phyloP scores from a whole-genome alignment of 352 stramenopile species.

The Globisporangium barbulae region DNA sequence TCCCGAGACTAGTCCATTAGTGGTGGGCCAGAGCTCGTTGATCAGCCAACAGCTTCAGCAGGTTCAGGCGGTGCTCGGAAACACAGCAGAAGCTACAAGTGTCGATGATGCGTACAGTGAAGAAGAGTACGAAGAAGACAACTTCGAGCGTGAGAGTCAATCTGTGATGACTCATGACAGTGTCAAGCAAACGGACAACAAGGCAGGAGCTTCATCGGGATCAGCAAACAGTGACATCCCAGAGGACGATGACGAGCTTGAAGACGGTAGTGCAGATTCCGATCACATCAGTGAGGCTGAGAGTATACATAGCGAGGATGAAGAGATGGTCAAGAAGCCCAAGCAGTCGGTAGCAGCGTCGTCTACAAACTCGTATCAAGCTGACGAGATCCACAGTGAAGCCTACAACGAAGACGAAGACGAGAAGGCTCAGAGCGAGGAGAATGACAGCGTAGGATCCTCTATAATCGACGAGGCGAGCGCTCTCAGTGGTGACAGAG shows the following conservation, averaged over 20 bases:
- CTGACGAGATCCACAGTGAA: constrained; percentile 7
- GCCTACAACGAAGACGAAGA: neutral
- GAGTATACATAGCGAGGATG: neutral
- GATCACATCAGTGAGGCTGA: constrained; percentile 12
- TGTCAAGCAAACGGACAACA: neutral
- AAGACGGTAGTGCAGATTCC: neutral
- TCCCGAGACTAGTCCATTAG: neutral
- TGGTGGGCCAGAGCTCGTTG: neutral
- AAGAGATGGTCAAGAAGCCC: neutral
- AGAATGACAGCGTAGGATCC: constrained; percentile 1
- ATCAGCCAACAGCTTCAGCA: neutral
- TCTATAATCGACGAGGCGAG: neutral
- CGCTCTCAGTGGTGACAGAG: neutral
- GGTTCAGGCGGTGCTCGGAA: neutral
- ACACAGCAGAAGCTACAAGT: neutral
- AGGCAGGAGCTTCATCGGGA: neutral
- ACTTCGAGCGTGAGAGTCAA: constrained; percentile 37
- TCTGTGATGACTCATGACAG: constrained; percentile 1
- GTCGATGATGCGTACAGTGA: constrained; percentile 23
- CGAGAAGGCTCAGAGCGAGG: neutral
- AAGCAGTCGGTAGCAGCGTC: neutral
- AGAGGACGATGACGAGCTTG: constrained; percentile 8
- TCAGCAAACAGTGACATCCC: constrained; percentile 4
- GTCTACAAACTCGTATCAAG: constrained; percentile 1
- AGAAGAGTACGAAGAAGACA: constrained; percentile 34